Evolutionary conservation across 495 filamentous ascomycete species (phyloP), one percentile per base, ranked within the genome.

Genomic region (Chlorociboria aeruginascens): DNA sequence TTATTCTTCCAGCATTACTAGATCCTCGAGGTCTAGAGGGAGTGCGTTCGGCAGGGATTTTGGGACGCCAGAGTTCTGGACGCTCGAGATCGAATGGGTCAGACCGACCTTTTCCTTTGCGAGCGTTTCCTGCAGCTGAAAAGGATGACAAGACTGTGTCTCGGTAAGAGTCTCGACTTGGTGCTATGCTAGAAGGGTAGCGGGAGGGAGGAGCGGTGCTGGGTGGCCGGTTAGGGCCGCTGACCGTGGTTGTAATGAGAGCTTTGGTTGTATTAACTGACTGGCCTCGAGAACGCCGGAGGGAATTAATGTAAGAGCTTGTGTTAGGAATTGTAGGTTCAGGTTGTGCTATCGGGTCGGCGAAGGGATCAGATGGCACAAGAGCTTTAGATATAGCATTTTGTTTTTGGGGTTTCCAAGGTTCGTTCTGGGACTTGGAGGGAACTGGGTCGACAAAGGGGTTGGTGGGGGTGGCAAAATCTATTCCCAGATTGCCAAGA

Each of bases 51-150:
- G 7, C 44, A 45, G 30, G 61, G 62, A 37, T 34, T 46, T 36
- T 41, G 34, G 56, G 54, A 0, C 51, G 60, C 32, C 70, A 55
- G 4, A 74, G 60, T 47, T 72, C 70, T 11, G 76, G 74, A 25
- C 68, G 63, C 43, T 82, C 78, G 1, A 83, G 62, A 53, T 84
- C 81, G 51, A 82, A 84, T 0, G 79, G 79, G 44, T 84, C 75
- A 12, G 78, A 82, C 47, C 78, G 77, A 56, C 72, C 73, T 47
- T 73, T 76, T 43, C 67, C 69, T 49, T 53, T 59, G 29, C 56
- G 53, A 8, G 17, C 56, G 20, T 25, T 25, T 25, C 20, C 20
- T 12, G 53, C 53, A 14, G 45, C 46, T 8, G 53, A 56, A 36
- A 59, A 53, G 14, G 53, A 59, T 6, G 56, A 59, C 28, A 46